Evolutionary conservation across 495 filamentous ascomycete genomes (phyloP).

Genomic region (Penicillium flavigenum): DNA sequence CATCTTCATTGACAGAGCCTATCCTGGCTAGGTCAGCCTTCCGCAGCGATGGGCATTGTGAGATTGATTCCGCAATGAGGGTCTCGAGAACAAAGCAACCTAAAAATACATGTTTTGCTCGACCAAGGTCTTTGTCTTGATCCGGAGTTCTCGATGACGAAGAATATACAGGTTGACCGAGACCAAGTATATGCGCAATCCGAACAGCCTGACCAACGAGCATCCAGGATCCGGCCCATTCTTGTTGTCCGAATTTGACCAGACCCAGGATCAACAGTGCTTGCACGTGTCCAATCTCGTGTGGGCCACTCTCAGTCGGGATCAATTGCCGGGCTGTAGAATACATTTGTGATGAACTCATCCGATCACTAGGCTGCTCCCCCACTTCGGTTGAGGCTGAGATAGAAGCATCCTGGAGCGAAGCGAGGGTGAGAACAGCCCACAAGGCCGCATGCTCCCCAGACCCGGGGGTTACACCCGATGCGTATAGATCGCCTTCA

Average conservation of each 20-base stretch:
- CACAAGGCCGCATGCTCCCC: constrained; percentile 63
- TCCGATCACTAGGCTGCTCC: constrained; percentile 17
- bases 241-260: constrained; percentile 54
- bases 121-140: constrained; percentile 26
- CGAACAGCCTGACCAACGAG: constrained; percentile 61
- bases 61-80: constrained; percentile 54
- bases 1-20: constrained; percentile 56
- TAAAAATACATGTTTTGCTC: constrained; percentile 53
- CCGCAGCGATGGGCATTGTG: constrained; percentile 51
- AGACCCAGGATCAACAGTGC: constrained; percentile 61
- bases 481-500: constrained; percentile 36
- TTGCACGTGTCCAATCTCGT: constrained; percentile 60
- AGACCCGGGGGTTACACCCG: constrained; percentile 35
- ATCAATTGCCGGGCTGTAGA: constrained; percentile 54
- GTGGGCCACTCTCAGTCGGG: constrained; percentile 51
- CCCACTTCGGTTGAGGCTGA: constrained; percentile 32
- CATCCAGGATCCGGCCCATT: constrained; percentile 57
- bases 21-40: constrained; percentile 46
- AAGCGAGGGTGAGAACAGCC: constrained; percentile 56
- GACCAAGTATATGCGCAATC: constrained; percentile 47
- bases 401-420: constrained; percentile 48
- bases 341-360: constrained; percentile 47
- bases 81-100: constrained; percentile 68
- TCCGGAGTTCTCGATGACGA: constrained; percentile 15
- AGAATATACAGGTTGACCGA: constrained; percentile 28